Base-by-base conservation (phyloP, 169 alveolate genomes). In the Cryptosporidium muris region DNA sequence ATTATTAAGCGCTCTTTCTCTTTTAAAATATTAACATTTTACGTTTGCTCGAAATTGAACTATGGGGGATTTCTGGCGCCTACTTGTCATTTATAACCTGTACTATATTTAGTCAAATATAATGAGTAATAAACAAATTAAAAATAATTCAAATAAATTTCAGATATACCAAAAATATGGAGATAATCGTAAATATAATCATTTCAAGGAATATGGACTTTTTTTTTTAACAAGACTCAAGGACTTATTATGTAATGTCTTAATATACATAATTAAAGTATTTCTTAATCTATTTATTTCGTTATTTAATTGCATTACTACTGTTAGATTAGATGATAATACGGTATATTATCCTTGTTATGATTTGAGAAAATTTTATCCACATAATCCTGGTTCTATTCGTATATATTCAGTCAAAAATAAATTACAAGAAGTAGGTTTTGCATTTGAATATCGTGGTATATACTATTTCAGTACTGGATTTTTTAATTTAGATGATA, bases 381-480 rank as follows among this genome's bases (percentile, higher is more conserved):
- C 85, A 54, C 54, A 49, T 58, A 56, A 63, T 25, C 54, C 45
- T 34, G 54, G n/a, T 74, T 66, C 74, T 14, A 58, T 45, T 47
- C 54, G 85, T 1, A 58, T 74, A 8, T 74, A 58, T 74, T 49
- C 43, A 36, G 47, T 74, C 5, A 42, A 38, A 25, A 74, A 74
- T 74, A 53, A 37, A 54, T 49, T 74, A 7, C 74, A 56, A 16
- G 60, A 62, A 12, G 11, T 74, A 6, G 85, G 85, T 16, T 74
- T 74, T 74, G 85, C 74, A 25, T 74, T 74, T 74, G 85, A 74
- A 43, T 74, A 58, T 60, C 42, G 60, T 12, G 67, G 67, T 43
- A 63, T 74, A 16, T 74, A 74, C 40, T 74, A 74, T 40, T 74
- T 74, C n/a, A 74, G 85, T 38, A 74, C 54, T 58, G 54, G 56